Conservation (phyloP, 2,329 filamentous ascomycete genomes). For the Trichophyton rubrum region DNA sequence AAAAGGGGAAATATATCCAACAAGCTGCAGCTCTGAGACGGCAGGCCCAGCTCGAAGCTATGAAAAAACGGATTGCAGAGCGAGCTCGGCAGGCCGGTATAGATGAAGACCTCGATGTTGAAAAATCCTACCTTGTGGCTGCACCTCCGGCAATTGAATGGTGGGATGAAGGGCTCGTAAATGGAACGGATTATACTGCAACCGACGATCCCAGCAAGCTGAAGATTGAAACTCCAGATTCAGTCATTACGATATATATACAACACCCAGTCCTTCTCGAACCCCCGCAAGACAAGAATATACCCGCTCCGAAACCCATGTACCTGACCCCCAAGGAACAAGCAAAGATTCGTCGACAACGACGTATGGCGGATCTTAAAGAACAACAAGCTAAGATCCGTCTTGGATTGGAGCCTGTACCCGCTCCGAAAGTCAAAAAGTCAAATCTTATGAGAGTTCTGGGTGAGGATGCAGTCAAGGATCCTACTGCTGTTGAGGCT, state of each 20-base stretch:
- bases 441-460: slow-evolving; percentile 95
- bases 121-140: slow-evolving; percentile 79
- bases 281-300: slow-evolving; percentile 77
- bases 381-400: slow-evolving; percentile 95
- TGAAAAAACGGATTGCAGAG: slow-evolving; percentile 87
- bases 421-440: slow-evolving; percentile 92
- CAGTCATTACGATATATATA: slow-evolving; percentile 78
- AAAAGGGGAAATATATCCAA: slow-evolving; percentile 93
- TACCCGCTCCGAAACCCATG: slow-evolving; percentile 72
- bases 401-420: slow-evolving; percentile 75
- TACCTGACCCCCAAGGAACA: slow-evolving; percentile 84
- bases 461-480: slow-evolving; percentile 83
- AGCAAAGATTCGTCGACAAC: slow-evolving; percentile 77
- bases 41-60: slow-evolving; percentile 77
- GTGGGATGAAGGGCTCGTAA: slow-evolving; percentile 87
- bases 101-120: slow-evolving; percentile 76
- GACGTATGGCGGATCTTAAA: slow-evolving; percentile 83
- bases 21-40: slow-evolving; percentile 81
- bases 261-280: slow-evolving; percentile 87
- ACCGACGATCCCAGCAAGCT: slow-evolving; percentile 53
- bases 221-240: slow-evolving; percentile 66
- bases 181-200: slow-evolving; percentile 60
- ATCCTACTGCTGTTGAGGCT: slow-evolving; percentile 92
- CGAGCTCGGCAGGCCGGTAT: slow-evolving; percentile 82
- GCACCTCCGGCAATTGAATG: slow-evolving; percentile 82